These are phyloP conservation scores for Ceratocystis smalleyi DNA, from an alignment of 2,329 filamentous ascomycete species.

Conservation along the genomic window DNA sequence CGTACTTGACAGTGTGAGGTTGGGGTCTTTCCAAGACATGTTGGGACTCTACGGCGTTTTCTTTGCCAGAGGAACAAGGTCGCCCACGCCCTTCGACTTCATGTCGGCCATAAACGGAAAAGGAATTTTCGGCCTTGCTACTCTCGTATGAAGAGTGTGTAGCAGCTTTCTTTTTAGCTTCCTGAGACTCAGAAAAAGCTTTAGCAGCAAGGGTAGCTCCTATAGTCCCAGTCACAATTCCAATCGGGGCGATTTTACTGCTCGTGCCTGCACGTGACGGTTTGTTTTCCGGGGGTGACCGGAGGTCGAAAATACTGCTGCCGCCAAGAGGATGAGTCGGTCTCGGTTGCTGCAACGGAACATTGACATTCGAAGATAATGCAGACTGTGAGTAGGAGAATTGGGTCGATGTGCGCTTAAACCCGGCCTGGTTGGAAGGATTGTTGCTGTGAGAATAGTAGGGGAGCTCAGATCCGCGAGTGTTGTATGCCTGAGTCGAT, in stretches of 20 bases:
- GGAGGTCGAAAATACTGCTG: constrained; percentile 26
- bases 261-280: not conserved
- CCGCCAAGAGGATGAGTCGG: constrained; percentile 60
- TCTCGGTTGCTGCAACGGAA: constrained; percentile 72
- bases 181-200: not conserved
- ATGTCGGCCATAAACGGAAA: not conserved
- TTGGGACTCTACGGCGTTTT: not conserved
- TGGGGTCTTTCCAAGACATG: not conserved
- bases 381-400: not conserved
- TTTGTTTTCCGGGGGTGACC: constrained; percentile 5
- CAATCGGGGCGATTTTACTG: constrained; percentile 27
- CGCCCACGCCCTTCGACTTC: not conserved
- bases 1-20: not conserved
- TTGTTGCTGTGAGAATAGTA: constrained; percentile 8
- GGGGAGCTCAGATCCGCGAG: not conserved
- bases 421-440: constrained; percentile 2
- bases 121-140: not conserved
- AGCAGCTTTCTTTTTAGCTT: constrained; percentile 29
- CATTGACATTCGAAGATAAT: constrained; percentile 28
- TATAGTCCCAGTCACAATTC: constrained; percentile 34
- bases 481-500: not conserved
- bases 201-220: constrained; percentile 32
- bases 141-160: constrained; percentile 21
- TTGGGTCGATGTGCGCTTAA: not conserved
- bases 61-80: not conserved